phyloP scores from a whole-genome alignment of 164 flowering plant genomes.

The Stephania cephalantha region DNA sequence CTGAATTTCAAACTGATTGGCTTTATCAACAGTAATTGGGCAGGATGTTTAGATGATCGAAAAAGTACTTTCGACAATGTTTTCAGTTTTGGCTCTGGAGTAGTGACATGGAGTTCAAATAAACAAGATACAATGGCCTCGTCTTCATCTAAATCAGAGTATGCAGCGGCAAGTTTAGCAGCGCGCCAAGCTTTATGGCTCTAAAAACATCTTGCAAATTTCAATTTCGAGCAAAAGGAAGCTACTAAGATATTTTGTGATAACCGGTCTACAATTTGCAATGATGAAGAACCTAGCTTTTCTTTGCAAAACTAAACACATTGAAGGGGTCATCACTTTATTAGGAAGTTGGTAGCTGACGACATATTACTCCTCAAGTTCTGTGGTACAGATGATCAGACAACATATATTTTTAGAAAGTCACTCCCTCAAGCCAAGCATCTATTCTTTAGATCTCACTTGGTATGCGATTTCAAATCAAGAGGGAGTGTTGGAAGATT shows the following conservation, averaged over 20 bases:
- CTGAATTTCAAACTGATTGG: too few species aligned
- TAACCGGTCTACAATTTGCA: slow-evolving; percentile 14
- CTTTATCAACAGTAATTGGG: too few species aligned
- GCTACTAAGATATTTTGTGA: slow-evolving; percentile 12
- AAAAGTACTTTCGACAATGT: too few species aligned
- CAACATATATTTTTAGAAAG: slow-evolving; percentile 13
- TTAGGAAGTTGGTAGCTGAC: too few species aligned
- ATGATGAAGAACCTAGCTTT: slow-evolving; percentile 13
- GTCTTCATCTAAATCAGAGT: too few species aligned
- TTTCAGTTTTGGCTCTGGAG: too few species aligned
- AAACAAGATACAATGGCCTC: too few species aligned
- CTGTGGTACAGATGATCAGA: slow-evolving; percentile 13
- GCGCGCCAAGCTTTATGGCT: slow-evolving; percentile 16
- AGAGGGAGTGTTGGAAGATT: neutral
- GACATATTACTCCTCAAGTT: neutral
- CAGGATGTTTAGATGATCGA: too few species aligned
- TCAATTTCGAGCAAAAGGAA: neutral
- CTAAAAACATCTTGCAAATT: neutral
- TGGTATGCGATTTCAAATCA: neutral
- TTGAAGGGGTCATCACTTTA: slow-evolving; percentile 9
- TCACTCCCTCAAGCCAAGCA: neutral
- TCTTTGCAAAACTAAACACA: slow-evolving; percentile 19
- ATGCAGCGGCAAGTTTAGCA: too few species aligned
- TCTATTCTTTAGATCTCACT: neutral
- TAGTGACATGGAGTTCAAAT: too few species aligned